Base-by-base conservation (phyloP, 2,329 filamentous ascomycete species). In the Dactylellina drechsleri region DNA sequence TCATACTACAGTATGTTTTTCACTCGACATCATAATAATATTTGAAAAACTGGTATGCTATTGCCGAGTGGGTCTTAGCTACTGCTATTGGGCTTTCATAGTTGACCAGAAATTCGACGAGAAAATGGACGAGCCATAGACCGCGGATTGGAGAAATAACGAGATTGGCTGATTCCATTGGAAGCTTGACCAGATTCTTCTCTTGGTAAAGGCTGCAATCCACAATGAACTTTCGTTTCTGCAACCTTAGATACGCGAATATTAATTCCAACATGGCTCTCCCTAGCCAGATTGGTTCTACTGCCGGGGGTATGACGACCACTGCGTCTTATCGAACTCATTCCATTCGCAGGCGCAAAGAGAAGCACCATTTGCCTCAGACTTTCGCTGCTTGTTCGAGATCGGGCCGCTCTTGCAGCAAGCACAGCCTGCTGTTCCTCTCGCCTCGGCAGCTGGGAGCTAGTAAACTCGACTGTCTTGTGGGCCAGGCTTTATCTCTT, bases 391-490 rank as follows among this genome's bases (percentile, higher is more conserved):
- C 43, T 65, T 65, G 61, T 65, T 65, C 53, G 56, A 60, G 41
- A 60, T 67, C 64, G 64, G 64, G 64, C 64, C 64, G 64, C 54
- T 53, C 62, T 57, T 57, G 53, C 45, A 58, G 54, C 54, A 36
- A 36, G 31, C 31, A 36, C 31, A 36, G 31, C 31, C 52, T 66
- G 52, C 12, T 45, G 49, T 49, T 65, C 49, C 16, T n/a, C 43
- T 36, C 31, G 31, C 16, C 43, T 47, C 43, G 7, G 58, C 62
- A 66, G 36, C 41, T 57, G 26, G 40, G 41, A 36, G 45, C 40
- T 18, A 54, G 20, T 26, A 26, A 54, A 47, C 43, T 47, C 13
- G 45, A 36, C 31, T 7, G 31, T 36, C 18, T 16, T 15, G 47
- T 13, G 18, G 59, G 45, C 13, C 16, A 10, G 6, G 43, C 7